A percentile compares a stretch with the other conserved stretches of the same genome.
phyloP scores from a whole-genome alignment of 2,329 filamentous ascomycete genomes.

The Nakataea oryzae region DNA sequence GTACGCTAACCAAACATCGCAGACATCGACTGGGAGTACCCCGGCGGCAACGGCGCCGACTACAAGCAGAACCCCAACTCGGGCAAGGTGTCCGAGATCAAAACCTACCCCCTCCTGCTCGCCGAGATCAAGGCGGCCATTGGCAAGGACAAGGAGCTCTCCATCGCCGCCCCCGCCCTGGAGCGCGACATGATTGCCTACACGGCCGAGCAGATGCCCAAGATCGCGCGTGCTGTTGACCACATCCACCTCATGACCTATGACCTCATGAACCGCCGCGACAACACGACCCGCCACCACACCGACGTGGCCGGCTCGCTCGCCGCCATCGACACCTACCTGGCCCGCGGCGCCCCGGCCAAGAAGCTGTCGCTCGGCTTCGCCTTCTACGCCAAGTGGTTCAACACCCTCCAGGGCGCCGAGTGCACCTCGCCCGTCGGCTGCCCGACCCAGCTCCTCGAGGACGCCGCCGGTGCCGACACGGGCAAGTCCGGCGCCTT shows the following conservation, averaged over 20 bases:
- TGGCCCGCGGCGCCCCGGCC: slow-evolving; percentile 38
- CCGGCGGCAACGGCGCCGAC: slow-evolving; percentile 58
- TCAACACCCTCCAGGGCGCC: slow-evolving; percentile 34
- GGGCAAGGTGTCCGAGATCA: slow-evolving; percentile 49
- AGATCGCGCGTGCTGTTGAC: slow-evolving; percentile 49
- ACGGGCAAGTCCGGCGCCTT: slow-evolving; percentile 40
- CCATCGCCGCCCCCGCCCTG: slow-evolving; percentile 57
- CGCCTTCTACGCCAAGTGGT: slow-evolving; percentile 60
- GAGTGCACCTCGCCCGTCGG: slow-evolving; percentile 32
- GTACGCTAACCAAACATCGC: background rate
- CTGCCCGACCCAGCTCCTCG: slow-evolving; percentile 44
- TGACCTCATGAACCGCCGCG: slow-evolving; percentile 60
- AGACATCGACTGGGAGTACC: slow-evolving; percentile 58
- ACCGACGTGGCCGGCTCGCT: slow-evolving; percentile 47
- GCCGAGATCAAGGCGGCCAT: slow-evolving; percentile 39
- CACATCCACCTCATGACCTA: slow-evolving; percentile 62
- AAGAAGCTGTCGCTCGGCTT: slow-evolving; percentile 51
- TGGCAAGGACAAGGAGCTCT: slow-evolving; percentile 50
- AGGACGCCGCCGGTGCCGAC: slow-evolving; percentile 46
- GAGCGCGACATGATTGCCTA: slow-evolving; percentile 58
- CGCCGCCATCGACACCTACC: slow-evolving; percentile 46
- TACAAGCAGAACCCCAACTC: slow-evolving; percentile 56
- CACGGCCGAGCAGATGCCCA: slow-evolving; percentile 43
- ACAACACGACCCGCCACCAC: slow-evolving; percentile 54
- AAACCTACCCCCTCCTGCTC: slow-evolving; percentile 52